phyloP scores from a whole-genome alignment of 495 filamentous ascomycete species.

The Podospora conica region DNA sequence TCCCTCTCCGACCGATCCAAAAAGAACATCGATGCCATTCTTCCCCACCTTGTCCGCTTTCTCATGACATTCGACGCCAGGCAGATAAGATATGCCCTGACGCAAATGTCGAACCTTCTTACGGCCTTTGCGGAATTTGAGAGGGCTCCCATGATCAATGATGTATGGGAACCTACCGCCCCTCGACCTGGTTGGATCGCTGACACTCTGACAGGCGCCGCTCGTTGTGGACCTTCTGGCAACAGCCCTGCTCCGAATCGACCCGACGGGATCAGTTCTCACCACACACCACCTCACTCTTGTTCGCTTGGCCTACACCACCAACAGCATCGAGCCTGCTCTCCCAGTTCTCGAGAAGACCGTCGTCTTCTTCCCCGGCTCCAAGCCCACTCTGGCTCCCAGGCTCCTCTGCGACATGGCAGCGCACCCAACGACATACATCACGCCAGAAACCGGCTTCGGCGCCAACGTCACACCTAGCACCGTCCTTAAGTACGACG shows the following conservation, averaged over 20 bases:
- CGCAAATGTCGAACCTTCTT: constrained; percentile 27
- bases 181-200: constrained; percentile 1
- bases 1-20: constrained; percentile 17
- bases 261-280: constrained; percentile 63
- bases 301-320: constrained; percentile 50
- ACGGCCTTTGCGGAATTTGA: constrained; percentile 19
- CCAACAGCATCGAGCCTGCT: constrained; percentile 46
- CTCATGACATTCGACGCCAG: constrained; percentile 39
- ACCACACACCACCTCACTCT: constrained; percentile 62
- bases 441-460: constrained; percentile 53
- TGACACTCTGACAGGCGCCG: constrained; percentile 46
- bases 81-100: constrained; percentile 41
- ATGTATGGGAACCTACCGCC: background rate
- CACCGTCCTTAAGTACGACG: constrained; percentile 69
- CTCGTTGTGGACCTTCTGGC: constrained; percentile 55
- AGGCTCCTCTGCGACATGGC: constrained; percentile 28
- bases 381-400: constrained; percentile 24
- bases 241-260: constrained; percentile 63
- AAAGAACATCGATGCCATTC: constrained; percentile 22
- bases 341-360: constrained; percentile 63
- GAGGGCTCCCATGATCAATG: constrained; percentile 33
- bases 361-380: constrained; percentile 59
- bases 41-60: constrained; percentile 34
- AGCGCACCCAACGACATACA: constrained; percentile 39
- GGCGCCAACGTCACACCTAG: constrained; percentile 49